These are phyloP conservation scores for Wickerhamiella kazuoi DNA, from an alignment of 805 yeast species.

Conservation along the genomic window DNA sequence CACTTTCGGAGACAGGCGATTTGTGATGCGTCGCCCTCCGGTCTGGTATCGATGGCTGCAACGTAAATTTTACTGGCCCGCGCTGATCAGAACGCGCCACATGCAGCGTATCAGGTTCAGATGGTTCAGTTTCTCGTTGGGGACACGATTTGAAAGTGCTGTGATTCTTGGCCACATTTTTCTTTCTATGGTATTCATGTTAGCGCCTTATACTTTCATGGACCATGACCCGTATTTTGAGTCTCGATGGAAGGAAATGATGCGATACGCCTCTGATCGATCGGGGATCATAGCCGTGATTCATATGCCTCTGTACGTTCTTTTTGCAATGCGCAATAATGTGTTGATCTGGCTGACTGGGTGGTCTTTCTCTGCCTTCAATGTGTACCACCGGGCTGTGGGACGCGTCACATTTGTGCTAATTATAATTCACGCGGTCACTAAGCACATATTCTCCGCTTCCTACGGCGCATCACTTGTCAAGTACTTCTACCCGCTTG, in stretches of 20 bases:
- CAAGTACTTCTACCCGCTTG: slow-evolving; percentile 20
- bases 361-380: slow-evolving; percentile 37
- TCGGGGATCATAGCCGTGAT: slow-evolving; percentile 33
- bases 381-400: slow-evolving; percentile 41
- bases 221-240: slow-evolving; percentile 23
- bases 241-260: slow-evolving; percentile 21
- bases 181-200: slow-evolving; percentile 19
- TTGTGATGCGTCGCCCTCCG: slow-evolving; percentile 12
- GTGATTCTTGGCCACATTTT: slow-evolving; percentile 26
- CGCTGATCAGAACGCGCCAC: slow-evolving; percentile 20
- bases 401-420: slow-evolving; percentile 28
- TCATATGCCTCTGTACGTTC: slow-evolving; percentile 32
- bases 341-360: slow-evolving; percentile 41
- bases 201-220: slow-evolving; percentile 18
- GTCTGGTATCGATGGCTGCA: slow-evolving; percentile 12
- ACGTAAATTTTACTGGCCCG: slow-evolving; percentile 22
- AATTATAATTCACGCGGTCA: slow-evolving; percentile 29
- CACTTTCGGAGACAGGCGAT: slow-evolving; percentile 12
- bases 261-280: slow-evolving; percentile 34
- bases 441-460: slow-evolving; percentile 31
- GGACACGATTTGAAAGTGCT: slow-evolving; percentile 35
- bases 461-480: slow-evolving; percentile 19
- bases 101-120: slow-evolving; percentile 15
- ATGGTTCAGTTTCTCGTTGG: slow-evolving; percentile 22
- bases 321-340: slow-evolving; percentile 50